These are phyloP conservation scores for Aspergillus ruber DNA, from an alignment of 2,329 filamentous ascomycete species.

Conservation along the genomic window DNA sequence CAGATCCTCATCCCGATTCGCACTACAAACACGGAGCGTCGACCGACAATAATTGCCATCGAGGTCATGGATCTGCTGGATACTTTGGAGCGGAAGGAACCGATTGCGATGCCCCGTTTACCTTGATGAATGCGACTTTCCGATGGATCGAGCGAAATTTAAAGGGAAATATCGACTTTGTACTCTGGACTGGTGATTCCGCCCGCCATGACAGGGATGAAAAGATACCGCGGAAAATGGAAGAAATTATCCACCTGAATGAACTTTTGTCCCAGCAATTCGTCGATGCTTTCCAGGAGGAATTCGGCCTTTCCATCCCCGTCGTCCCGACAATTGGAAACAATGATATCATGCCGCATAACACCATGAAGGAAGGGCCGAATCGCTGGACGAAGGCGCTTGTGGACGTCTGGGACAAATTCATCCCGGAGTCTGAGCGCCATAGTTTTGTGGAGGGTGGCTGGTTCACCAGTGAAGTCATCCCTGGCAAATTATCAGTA, in stretches of 20 bases:
- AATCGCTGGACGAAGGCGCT: slow-evolving; percentile 80
- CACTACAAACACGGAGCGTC: slow-evolving; percentile 77
- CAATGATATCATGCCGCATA: slow-evolving; percentile 96
- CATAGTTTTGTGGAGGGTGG: slow-evolving; percentile 89
- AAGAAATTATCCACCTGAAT: slow-evolving; percentile 75
- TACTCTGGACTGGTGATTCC: slow-evolving; percentile 88
- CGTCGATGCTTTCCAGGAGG: slow-evolving; percentile 63
- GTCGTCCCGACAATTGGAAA: slow-evolving; percentile 90
- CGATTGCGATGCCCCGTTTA: slow-evolving; percentile 77
- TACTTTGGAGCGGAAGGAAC: slow-evolving; percentile 78
- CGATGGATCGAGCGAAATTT: slow-evolving; percentile 77
- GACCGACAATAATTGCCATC: slow-evolving; percentile 71
- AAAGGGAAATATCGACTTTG: slow-evolving; percentile 75
- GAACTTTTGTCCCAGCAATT: slow-evolving; percentile 69
- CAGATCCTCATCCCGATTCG: slow-evolving; percentile 87
- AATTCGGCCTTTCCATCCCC: slow-evolving; percentile 66
- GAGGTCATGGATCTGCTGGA: slow-evolving; percentile 68
- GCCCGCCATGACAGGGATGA: slow-evolving; percentile 87
- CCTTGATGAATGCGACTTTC: slow-evolving; percentile 81
- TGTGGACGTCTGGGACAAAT: slow-evolving; percentile 69
- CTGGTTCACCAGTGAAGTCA: slow-evolving; percentile 91
- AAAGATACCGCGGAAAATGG: slow-evolving; percentile 63
- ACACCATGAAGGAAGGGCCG: slow-evolving; percentile 79
- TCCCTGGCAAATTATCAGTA: slow-evolving; percentile 76
- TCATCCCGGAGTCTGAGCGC: slow-evolving; percentile 87